phyloP scores from a whole-genome alignment of 2,329 filamentous ascomycete genomes.

The Plenodomus tracheiphilus region DNA sequence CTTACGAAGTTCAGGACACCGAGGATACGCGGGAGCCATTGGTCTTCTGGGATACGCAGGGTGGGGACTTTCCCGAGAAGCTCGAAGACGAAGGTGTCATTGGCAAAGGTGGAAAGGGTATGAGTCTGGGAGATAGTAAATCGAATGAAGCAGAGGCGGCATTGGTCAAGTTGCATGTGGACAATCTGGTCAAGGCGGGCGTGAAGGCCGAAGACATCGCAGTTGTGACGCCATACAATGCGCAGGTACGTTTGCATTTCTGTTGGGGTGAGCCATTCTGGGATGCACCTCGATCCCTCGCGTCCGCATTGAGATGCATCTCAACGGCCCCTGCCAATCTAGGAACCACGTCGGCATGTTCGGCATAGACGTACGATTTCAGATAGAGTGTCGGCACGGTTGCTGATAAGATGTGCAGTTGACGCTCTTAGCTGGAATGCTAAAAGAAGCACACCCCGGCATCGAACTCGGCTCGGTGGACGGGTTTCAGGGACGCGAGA shows the following conservation, averaged over 20 bases:
- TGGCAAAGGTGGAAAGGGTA: slow-evolving; percentile 51
- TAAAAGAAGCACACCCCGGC: slow-evolving; percentile 80
- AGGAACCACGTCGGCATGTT: not conserved
- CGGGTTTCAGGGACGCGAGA: slow-evolving; percentile 95
- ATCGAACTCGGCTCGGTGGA: slow-evolving; percentile 97
- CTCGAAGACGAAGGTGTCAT: slow-evolving; percentile 70
- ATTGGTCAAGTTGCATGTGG: slow-evolving; percentile 78
- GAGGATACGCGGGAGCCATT: slow-evolving; percentile 88
- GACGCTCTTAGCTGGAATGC: slow-evolving; percentile 70
- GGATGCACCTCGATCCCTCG: not conserved
- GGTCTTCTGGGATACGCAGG: slow-evolving; percentile 95
- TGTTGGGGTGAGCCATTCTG: slow-evolving; percentile 8
- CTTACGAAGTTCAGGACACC: slow-evolving; percentile 74
- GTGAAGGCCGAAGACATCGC: slow-evolving; percentile 84
- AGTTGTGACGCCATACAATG: slow-evolving; percentile 95
- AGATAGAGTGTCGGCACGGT: not conserved
- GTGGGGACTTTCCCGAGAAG: slow-evolving; percentile 85
- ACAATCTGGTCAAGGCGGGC: slow-evolving; percentile 74
- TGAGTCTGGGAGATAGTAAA: slow-evolving; percentile 73
- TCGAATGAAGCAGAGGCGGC: slow-evolving; percentile 89
- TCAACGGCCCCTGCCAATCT: slow-evolving; percentile 1
- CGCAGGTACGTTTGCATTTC: slow-evolving; percentile 61
- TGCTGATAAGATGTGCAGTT: slow-evolving; percentile 58
- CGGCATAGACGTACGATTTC: not conserved
- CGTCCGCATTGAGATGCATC: not conserved